A percentile compares a stretch with the other conserved stretches of the same genome.
Conservation (phyloP, 345 rosid genomes). For the Isatis tinctoria region DNA sequence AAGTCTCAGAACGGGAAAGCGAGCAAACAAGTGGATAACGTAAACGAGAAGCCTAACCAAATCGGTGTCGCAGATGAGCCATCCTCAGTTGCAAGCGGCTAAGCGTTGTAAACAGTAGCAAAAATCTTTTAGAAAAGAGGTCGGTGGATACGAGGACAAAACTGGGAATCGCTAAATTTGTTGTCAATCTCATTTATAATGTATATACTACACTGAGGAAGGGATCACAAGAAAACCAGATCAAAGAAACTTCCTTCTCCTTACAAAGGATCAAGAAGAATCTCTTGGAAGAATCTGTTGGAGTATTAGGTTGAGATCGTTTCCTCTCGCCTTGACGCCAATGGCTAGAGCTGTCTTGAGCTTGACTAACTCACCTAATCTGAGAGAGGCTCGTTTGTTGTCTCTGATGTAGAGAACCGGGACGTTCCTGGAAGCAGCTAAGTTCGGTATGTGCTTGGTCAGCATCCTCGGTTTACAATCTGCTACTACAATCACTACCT, state of each 20-base stretch:
- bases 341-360: slow-evolving; percentile 67
- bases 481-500: slow-evolving; percentile 61
- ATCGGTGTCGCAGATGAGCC: slow-evolving; percentile 53
- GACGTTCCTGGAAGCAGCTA: slow-evolving; percentile 64
- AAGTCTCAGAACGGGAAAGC: slow-evolving; percentile 45
- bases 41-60: slow-evolving; percentile 35
- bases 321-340: slow-evolving; percentile 60
- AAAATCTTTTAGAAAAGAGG: background rate
- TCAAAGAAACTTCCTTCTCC: background rate
- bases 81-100: slow-evolving; percentile 44
- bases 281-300: slow-evolving; percentile 33
- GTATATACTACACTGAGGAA: slow-evolving; percentile 27
- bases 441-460: slow-evolving; percentile 58
- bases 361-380: slow-evolving; percentile 64
- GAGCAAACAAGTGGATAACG: slow-evolving; percentile 46
- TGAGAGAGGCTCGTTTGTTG: slow-evolving; percentile 52
- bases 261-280: background rate
- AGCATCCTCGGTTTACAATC: slow-evolving; percentile 75
- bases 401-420: slow-evolving; percentile 52
- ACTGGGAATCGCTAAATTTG: background rate
- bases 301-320: slow-evolving; percentile 40
- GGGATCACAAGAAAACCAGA: background rate
- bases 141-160: background rate
- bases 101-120: background rate
- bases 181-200: slow-evolving; percentile 14